A percentile compares a stretch with the other conserved stretches of the same genome.
Evolutionary conservation across 169 alveolate genomes (phyloP).

Genomic region (Eimeria praecox): DNA sequence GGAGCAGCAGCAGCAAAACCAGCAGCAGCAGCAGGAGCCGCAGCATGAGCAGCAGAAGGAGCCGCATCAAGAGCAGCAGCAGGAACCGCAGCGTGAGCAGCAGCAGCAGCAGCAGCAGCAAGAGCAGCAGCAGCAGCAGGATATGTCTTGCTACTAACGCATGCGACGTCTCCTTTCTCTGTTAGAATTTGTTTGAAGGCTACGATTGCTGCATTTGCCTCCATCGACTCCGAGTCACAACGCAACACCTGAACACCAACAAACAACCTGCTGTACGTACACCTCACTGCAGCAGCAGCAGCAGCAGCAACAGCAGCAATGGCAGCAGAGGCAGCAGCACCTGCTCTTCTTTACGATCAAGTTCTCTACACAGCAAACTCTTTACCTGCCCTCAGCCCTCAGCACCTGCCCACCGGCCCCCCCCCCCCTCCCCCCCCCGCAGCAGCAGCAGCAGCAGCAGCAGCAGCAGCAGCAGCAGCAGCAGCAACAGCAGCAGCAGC

Average conservation of each 20-base stretch:
- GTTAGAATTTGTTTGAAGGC: conserved; percentile 17
- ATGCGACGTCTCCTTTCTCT: conserved; percentile 26
- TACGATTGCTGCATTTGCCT: not conserved
- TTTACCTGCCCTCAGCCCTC: too few relatives aligned
- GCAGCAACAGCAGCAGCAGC: conserved; percentile 48
- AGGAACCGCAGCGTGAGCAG: too few relatives aligned
- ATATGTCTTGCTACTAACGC: not conserved
- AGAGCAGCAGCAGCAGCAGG: conserved; percentile 44
- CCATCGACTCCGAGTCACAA: conserved; percentile 62
- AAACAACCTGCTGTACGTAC: not conserved
- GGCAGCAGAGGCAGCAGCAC: conserved; percentile 31
- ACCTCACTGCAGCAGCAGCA: conserved; percentile 5
- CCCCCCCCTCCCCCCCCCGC: too few relatives aligned
- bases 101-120: conserved; percentile 26
- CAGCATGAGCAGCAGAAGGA: too few relatives aligned
- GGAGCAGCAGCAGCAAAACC: too few relatives aligned
- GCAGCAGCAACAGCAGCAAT: not conserved
- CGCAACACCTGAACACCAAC: conserved; percentile 4
- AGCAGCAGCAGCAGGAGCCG: too few relatives aligned
- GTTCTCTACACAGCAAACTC: too few relatives aligned
- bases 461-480: conserved; percentile 9
- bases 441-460: conserved; percentile 30
- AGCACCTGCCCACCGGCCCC: too few relatives aligned
- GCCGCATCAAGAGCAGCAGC: too few relatives aligned
- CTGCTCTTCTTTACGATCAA: too few relatives aligned